Conservation (phyloP, 129 eudicot species). For the Helianthus tuberosus region DNA sequence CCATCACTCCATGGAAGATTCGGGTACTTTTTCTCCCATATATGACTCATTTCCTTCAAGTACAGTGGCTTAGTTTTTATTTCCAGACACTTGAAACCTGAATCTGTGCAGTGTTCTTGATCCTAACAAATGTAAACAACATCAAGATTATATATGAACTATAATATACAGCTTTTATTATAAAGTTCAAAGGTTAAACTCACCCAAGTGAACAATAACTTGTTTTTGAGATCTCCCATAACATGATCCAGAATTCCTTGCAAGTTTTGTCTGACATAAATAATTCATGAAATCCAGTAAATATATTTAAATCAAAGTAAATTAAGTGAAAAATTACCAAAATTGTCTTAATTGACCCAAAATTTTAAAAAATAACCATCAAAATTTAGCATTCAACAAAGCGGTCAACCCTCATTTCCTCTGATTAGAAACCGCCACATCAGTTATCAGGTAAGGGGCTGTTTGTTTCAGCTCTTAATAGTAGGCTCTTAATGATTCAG, state of each 20-base stretch:
- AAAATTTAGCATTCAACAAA: too few species aligned
- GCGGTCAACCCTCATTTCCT: too few species aligned
- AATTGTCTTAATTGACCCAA: too few species aligned
- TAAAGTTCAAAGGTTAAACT: conserved; percentile 11
- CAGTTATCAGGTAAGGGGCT: too few species aligned
- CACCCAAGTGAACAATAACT: conserved; percentile 70
- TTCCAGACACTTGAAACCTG: conserved; percentile 49
- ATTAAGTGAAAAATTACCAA: too few species aligned
- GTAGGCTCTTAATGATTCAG: too few species aligned
- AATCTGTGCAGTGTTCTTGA: conserved; percentile 48
- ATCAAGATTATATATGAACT: not conserved
- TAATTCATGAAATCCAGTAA: not conserved
- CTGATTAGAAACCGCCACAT: too few species aligned
- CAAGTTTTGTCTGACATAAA: conserved; percentile 43
- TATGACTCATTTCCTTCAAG: conserved; percentile 45
- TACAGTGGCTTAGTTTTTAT: conserved; percentile 57
- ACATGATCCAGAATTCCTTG: conserved; percentile 34
- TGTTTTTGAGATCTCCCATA: conserved; percentile 37
- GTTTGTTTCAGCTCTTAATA: too few species aligned
- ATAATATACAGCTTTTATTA: too few species aligned
- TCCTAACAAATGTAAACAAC: conserved; percentile 60
- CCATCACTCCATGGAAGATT: conserved; percentile 27
- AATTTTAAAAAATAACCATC: too few species aligned
- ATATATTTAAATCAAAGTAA: not conserved
- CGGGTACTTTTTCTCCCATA: conserved; percentile 43